Conservation (phyloP, 345 rosid genomes). For the Dimocarpus longan region DNA sequence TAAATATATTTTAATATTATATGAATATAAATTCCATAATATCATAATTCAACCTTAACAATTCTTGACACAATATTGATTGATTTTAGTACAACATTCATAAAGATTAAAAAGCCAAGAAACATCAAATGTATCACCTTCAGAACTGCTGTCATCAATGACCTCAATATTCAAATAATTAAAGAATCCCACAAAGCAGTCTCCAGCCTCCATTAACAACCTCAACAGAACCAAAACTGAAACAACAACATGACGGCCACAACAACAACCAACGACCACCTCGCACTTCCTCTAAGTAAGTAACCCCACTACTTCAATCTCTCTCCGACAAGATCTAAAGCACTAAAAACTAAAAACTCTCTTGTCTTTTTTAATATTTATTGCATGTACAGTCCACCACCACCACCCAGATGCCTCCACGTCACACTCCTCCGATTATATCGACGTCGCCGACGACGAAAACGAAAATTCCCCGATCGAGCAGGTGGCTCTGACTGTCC, state of each 20-base stretch:
- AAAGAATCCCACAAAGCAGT: no score
- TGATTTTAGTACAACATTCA: no score
- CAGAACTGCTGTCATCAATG: no score
- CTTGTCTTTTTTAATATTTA: neutral
- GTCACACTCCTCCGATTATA: slow-evolving; percentile 9
- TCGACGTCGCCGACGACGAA: slow-evolving; percentile 19
- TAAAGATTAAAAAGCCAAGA: no score
- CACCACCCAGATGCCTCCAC: neutral
- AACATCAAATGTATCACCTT: no score
- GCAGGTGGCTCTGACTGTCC: slow-evolving; percentile 72
- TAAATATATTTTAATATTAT: no score
- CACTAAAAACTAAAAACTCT: neutral
- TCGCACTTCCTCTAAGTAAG: slow-evolving; percentile 54
- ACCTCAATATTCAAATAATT: no score
- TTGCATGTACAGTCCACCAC: neutral
- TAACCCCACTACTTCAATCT: neutral
- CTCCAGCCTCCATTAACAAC: no score
- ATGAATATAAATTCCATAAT: no score
- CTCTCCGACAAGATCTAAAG: neutral
- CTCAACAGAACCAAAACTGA: neutral
- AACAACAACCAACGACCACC: slow-evolving; percentile 2
- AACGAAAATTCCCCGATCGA: slow-evolving; percentile 55
- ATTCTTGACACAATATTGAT: no score
- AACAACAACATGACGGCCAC: neutral
- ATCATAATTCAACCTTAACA: no score